Percentiles rank a stretch among this genome's conserved stretches.
These are phyloP conservation scores for Cladorrhinum samala DNA, from an alignment of 495 filamentous ascomycete genomes.

Conservation along the genomic window DNA sequence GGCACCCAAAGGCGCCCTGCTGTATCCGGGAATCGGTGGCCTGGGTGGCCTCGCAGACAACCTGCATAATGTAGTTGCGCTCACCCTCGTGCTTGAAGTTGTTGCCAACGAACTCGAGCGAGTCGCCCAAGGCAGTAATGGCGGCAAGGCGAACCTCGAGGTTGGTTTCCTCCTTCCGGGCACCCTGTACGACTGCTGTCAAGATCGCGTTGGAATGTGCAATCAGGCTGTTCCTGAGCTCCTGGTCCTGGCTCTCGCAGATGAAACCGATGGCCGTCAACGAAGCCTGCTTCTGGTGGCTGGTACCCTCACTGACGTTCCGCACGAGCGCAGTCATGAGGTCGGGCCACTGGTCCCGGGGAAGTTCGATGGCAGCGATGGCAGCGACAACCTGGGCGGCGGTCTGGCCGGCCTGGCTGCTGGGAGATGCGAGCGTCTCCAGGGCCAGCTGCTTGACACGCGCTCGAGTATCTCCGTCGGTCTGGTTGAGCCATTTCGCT, in stretches of 20 bases:
- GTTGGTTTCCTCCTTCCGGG: constrained; percentile 90
- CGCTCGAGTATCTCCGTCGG: constrained; percentile 69
- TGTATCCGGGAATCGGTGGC: constrained; percentile 83
- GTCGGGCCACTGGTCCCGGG: constrained; percentile 91
- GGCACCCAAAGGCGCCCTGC: constrained; percentile 88
- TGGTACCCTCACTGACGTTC: constrained; percentile 79
- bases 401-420: constrained; percentile 75
- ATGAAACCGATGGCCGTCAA: constrained; percentile 94
- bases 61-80: constrained; percentile 99
- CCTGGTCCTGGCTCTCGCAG: constrained; percentile 87
- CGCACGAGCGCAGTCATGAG: constrained; percentile 81
- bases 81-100: constrained; percentile 99
- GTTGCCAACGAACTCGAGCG: constrained; percentile 93
- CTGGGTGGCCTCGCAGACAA: constrained; percentile 97
- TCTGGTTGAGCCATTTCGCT: constrained; percentile 79
- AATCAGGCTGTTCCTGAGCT: constrained; percentile 73
- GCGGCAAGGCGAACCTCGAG: constrained; percentile 83
- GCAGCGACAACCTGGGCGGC: constrained; percentile 87
- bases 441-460: constrained; percentile 84
- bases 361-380: constrained; percentile 90
- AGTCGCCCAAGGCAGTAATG: constrained; percentile 89
- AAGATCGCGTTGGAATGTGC: constrained; percentile 94
- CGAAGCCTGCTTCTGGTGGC: constrained; percentile 88
- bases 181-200: constrained; percentile 95
- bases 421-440: constrained; percentile 70